Base-by-base conservation (phyloP, 2,329 filamentous ascomycete species). In the Emergomyces orientalis region DNA sequence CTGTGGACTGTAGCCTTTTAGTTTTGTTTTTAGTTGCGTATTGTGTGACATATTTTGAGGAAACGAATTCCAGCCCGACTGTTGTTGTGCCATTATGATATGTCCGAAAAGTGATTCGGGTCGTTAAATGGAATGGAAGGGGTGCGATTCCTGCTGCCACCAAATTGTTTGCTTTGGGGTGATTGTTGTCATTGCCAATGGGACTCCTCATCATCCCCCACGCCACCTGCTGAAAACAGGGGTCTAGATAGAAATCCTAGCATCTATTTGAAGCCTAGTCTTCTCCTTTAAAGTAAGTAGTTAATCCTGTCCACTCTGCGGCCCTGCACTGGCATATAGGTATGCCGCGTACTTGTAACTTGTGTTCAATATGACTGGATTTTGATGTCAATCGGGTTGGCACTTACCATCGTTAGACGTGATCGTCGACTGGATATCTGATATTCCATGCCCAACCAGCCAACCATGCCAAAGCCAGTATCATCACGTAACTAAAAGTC, bases 1-100 rank as follows among this genome's bases (percentile, higher is more conserved):
- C 61, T 63, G 57, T n/a, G 65, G 67, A 22, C 37, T 67, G 27
- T 69, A 56, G 63, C 3, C 6, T 47, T 17, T 17, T 54, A 3
- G 2, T 27, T 25, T 22, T 11, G 1, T 22, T 9, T 22, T 8
- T 45, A 19, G 6, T n/a, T 22, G 19, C 19, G n/a, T 45, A 3
- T 11, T 32, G 3, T 54, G 14, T 54, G 30, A 37, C 34, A 37
- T 13, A 11, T 4, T 41, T 41, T 3, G 37, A 3, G 14, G 2
- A 37, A 34, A 19, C 13, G 27, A 19, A 19, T 32, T 37, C 27
- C 2, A 8, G 9, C 25, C 32, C 27, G 51, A 22, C 6, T n/a
- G 32, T 27, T n/a, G 32, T 3, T 34, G 19, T n/a, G n/a, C n/a
- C n/a, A n/a, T n/a, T n/a, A 30, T 43, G 55, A 58, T 43, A n/a